Evolutionary conservation across 225 moss, liverwort and hornwort genomes (phyloP), one percentile per base, ranked within the genome.

Genomic region (Pseudisothecium myosuroides): DNA sequence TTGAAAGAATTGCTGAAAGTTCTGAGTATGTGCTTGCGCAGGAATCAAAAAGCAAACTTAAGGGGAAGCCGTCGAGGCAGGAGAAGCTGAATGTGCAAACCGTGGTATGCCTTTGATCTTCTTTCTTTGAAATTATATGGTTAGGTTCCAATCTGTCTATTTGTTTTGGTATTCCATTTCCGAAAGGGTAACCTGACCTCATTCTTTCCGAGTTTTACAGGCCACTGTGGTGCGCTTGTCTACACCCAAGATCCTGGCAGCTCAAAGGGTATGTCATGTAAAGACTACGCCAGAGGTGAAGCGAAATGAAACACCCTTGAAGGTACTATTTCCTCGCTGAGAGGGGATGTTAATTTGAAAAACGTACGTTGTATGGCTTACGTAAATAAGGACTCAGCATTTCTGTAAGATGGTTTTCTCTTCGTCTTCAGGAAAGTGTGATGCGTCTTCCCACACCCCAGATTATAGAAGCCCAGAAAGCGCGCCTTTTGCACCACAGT

Each of bases 21-120:
- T n/a, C n/a, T n/a, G 66, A 87, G 41, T 41, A 74, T 45, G 14
- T 72, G 62, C 54, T 61, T 79, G 89, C 23, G 50, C 64, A 90
- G 92, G 90, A 88, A 81, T 76, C 87, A 39, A 71, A 60, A 64
- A 63, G 65, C 86, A 89, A 88, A 58, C 23, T 34, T 14, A 72
- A 86, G 39, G 84, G 83, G 76, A 85, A 91, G 66, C 63, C 45
- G 59, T 84, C 84, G 68, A 88, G 88, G 71, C 88, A 80, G 88
- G 89, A 81, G 90, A 89, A 89, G 80, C 56, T 92, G 28, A 90
- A 90, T 73, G 88, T 80, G 84, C 94, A 91, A 68, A 87, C 86
- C 55, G 41, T 85, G 81, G 88, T 90, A 78, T 76, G 68, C 54
- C 50, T 86, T 81, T 54, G 20, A 52, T 71, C 27, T 31, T 50